Evolutionary conservation across 2,329 filamentous ascomycete species (phyloP), one percentile per base, ranked within the genome.

Genomic region (Fusarium sterilihyphosum): DNA sequence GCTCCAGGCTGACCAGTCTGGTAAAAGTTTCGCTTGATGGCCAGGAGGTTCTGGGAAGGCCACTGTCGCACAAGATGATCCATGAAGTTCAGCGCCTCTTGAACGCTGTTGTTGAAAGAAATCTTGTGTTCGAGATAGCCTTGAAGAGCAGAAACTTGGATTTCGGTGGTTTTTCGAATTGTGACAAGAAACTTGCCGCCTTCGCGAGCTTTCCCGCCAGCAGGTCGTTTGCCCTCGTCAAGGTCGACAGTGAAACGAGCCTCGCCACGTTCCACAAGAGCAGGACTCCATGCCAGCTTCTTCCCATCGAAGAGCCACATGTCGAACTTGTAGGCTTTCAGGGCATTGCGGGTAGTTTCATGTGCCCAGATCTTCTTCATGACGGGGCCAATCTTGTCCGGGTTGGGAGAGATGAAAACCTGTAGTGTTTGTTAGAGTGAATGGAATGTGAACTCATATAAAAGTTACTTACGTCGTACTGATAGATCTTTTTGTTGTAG

Each of bases 21-120:
- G 82, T 97, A 98, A 80, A 98, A 97, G 13, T 92, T 94, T 18
- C 95, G 91, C 82, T 94, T 96, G 82, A 98, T 93, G 0, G 90
- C 83, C 0, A 92, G 86, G 77, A 94, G 90, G 5, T 86, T 84
- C 77, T 90, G 84, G 0, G 92, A 92, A 0, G 96, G 94, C n/a
- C 85, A 87, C 81, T 97, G 91, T 9, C 96, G 93, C 63, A 99
- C 86, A 13, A 96, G 86, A 79, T 99, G 96, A 73, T 99, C 96
- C 9, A 98, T 86, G 79, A 98, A 98, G 80, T 93, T 98, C 82
- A 98, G 90, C 20, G 93, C 92, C 78, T 96, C 93, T 13, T 96
- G 87, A 26, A 96, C 91, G 26, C 87, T 84, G 43, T 89, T 90
- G 78, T 92, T 89, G 81, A 93, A 93, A 3, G 86, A 82, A 26